Percentiles rank a stretch among this genome's conserved stretches.
Evolutionary conservation across 495 filamentous ascomycete genomes (phyloP).

Genomic region (Aspergillus olivimuriae): DNA sequence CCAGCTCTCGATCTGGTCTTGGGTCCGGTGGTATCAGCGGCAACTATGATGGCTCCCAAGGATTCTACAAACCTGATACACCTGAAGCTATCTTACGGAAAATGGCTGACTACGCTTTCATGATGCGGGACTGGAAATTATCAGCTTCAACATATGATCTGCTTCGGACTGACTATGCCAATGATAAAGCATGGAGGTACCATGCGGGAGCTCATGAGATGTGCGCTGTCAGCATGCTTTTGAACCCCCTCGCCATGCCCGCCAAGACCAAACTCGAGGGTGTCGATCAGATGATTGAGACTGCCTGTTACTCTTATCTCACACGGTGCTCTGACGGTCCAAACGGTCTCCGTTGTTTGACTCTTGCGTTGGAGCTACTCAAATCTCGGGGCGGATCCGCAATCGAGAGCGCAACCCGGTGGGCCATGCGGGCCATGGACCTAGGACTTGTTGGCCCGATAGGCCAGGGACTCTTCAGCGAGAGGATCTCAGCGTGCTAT

Average conservation of each 20-base stretch:
- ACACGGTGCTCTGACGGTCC: conserved; percentile 71
- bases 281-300: conserved; percentile 79
- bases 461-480: conserved; percentile 72
- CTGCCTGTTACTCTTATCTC: conserved; percentile 84
- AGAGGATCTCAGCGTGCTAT: conserved; percentile 81
- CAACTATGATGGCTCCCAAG: conserved; percentile 72
- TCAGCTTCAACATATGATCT: conserved; percentile 86
- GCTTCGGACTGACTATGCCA: conserved; percentile 76
- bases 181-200: conserved; percentile 95
- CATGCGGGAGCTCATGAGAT: conserved; percentile 92
- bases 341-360: conserved; percentile 68
- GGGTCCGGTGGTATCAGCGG: conserved; percentile 36
- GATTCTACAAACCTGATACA: conserved; percentile 76
- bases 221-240: conserved; percentile 73
- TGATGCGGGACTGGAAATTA: conserved; percentile 94
- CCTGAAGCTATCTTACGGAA: conserved; percentile 90
- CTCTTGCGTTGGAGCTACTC: conserved; percentile 74
- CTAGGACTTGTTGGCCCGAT: conserved; percentile 64
- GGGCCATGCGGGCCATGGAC: conserved; percentile 76
- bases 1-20: conserved; percentile 40
- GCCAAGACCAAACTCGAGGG: conserved; percentile 70
- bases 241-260: conserved; percentile 63
- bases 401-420: conserved; percentile 80
- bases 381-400: conserved; percentile 68
- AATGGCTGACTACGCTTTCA: conserved; percentile 90